Base-by-base conservation (phyloP, 495 filamentous ascomycete genomes). In the Aspergillus ellipticus region DNA sequence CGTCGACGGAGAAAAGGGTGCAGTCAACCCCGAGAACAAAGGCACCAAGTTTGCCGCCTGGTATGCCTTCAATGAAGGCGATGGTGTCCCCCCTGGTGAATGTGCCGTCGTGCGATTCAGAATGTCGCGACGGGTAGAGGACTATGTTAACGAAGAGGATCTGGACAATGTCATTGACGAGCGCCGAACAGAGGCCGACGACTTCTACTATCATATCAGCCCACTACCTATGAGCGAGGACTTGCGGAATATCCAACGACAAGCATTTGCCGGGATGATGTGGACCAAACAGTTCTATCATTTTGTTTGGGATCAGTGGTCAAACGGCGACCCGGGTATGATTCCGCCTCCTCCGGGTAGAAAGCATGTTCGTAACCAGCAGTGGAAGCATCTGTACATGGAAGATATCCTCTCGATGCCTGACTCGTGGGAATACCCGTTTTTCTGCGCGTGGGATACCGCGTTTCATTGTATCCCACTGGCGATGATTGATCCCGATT, bases 211-310 rank as follows among this genome's bases (percentile, higher is more conserved):
- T 64, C 84, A 87, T 41, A 90, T 97, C 71, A 96, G 88, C 72
- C 93, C 93, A 1, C 77, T 97, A 35, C 93, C 93, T 2, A 95
- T 97, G 89, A 82, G 88, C 9, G 93, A 97, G 31, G 93, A 97
- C 62, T 81, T 97, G 22, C 85, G 93, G 42, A 97, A 94, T 71
- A 92, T 97, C 60, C 93, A 97, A 66, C 82, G 93, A 51, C 93
- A 97, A 72, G 93, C 93, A 3, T 88, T 97, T 50, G 82, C 90
- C 0, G 93, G 93, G 41, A 97, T 97, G 94, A 84, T 97, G 78
- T 97, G 93, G 93, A 91, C 85, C 45, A 97, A 97, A 69, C 92
- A 97, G 71, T 89, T 88, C 70, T 97, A 97, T 67, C 85, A 95
- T 64, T 96, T 97, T 71, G 85, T 96, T 59, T 96, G 90, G 89